These are phyloP conservation scores for Termitomyces sp. DNA, from an alignment of 768 basidiomycete species.

Conservation along the genomic window DNA sequence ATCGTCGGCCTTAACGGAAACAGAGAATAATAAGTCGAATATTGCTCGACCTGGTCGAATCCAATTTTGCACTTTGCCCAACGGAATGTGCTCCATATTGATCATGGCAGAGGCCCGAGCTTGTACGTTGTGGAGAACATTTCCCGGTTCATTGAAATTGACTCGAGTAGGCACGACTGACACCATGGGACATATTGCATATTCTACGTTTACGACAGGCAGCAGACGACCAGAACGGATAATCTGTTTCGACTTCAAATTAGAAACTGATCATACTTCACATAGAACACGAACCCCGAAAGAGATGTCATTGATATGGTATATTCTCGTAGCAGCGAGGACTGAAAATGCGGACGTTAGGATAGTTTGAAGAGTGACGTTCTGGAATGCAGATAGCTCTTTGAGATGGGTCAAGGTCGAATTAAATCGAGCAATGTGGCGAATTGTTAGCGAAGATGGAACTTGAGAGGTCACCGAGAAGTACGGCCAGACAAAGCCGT, in stretches of 20 bases:
- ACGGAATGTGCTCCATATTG: conserved; percentile 25
- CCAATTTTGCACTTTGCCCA: conserved; percentile 27
- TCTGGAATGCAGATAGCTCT: conserved; percentile 17
- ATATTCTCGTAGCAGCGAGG: conserved; percentile 19
- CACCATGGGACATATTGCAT: conserved; percentile 23
- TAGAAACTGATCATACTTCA: not conserved
- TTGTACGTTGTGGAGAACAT: conserved; percentile 19
- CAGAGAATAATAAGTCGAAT: conserved; percentile 27
- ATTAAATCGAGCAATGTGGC: conserved; percentile 14
- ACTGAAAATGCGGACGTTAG: conserved; percentile 24
- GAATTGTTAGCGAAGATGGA: conserved; percentile 1
- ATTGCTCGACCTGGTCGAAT: conserved; percentile 23
- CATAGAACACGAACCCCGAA: conserved; percentile 24
- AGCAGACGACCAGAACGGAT: conserved; percentile 30
- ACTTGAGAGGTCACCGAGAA: conserved; percentile 1
- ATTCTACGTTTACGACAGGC: conserved; percentile 22
- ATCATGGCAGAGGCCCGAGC: conserved; percentile 20
- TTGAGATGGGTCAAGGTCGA: conserved; percentile 19
- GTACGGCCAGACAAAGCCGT: conserved; percentile 20
- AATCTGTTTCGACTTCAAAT: conserved; percentile 14
- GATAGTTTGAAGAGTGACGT: conserved; percentile 26
- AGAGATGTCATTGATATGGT: conserved; percentile 20
- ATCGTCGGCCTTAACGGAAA: conserved; percentile 18
- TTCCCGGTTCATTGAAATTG: conserved; percentile 13
- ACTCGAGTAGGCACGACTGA: conserved; percentile 25